Evolutionary conservation across 2,329 filamentous ascomycete species (phyloP), one percentile per base, ranked within the genome.

Genomic region (Emergomyces orientalis): DNA sequence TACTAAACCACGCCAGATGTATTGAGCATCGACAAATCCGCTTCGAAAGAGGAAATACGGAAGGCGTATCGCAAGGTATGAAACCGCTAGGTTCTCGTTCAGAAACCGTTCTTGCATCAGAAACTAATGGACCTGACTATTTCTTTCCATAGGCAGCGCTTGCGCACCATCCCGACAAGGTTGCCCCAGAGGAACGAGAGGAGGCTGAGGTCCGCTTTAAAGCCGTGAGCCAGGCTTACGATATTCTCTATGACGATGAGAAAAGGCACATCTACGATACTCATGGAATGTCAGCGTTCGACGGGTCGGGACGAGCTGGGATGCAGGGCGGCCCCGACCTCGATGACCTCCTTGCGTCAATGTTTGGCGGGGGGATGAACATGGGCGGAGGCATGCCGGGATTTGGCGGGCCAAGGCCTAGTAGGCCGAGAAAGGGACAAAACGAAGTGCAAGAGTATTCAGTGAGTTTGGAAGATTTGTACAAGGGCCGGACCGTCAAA

Each of bases 401-500:
- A 45, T 76, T 77, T 67, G 77, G 77, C 19, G 79, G 77, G 58
- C 74, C 71, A 41, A 81, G 82, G 2, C 84, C 85, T 13, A 80
- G 80, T 67, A 81, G 83, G 67, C 86, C 87, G 30, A 65, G 60
- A 45, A 67, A 64, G 39, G 66, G 65, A 6, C 61, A 63, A 30
- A 65, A 66, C 51, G 66, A 67, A 43, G 66, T 65, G 25, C 63
- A 67, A 32, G 37, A 61, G 19, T 97, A 99, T 78, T 87, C 91
- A 74, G 90, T 97, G 63, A 89, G 86, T 1, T 79, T 99, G 64
- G 94, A 97, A 75, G 94, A 99, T 76, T 82, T 99, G 39, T 99
- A 97, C 83, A 97, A 96, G 79, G 94, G 94, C 71, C 97, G 97
- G 82, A 97, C 94, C 0, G 94, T 96, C 72, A 94, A 95, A 78